These are phyloP conservation scores for Vigna angularis DNA, from an alignment of 306 rosid genomes.

Conservation along the genomic window DNA sequence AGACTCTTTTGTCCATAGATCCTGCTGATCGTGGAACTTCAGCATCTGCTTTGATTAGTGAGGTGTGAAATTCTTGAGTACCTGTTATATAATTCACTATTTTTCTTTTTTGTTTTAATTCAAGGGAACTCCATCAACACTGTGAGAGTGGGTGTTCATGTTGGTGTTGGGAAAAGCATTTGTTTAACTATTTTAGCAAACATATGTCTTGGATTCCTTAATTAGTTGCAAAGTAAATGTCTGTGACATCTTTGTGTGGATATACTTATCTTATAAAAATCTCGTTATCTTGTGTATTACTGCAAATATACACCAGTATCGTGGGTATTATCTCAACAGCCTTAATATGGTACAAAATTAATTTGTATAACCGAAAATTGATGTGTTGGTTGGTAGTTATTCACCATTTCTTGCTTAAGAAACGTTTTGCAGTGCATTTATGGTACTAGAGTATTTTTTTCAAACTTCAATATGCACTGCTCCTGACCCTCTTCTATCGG, in stretches of 20 bases:
- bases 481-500: conserved; percentile 40
- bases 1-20: conserved; percentile 80
- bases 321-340: neutral
- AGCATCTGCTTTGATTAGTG: conserved; percentile 75
- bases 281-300: conserved; percentile 6
- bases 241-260: conserved; percentile 5
- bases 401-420: neutral
- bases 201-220: conserved; percentile 12
- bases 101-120: neutral
- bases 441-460: conserved; percentile 25
- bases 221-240: conserved; percentile 9
- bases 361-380: neutral
- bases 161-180: conserved; percentile 18
- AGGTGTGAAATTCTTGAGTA: conserved; percentile 60
- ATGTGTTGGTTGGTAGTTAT: conserved; percentile 19
- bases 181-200: conserved; percentile 7
- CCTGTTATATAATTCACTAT: conserved; percentile 8
- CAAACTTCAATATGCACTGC: conserved; percentile 23
- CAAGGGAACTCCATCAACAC: conserved; percentile 8
- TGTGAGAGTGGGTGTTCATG: conserved; percentile 20
- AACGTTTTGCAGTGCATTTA: conserved; percentile 25
- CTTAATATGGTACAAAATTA: neutral
- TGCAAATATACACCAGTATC: neutral
- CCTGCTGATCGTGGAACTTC: conserved; percentile 95
- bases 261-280: neutral